Evolutionary conservation across 371 early-diverging fungal species (phyloP), one percentile per base, ranked within the genome.

Genomic region (Batrachochytrium dendrobatidis): DNA sequence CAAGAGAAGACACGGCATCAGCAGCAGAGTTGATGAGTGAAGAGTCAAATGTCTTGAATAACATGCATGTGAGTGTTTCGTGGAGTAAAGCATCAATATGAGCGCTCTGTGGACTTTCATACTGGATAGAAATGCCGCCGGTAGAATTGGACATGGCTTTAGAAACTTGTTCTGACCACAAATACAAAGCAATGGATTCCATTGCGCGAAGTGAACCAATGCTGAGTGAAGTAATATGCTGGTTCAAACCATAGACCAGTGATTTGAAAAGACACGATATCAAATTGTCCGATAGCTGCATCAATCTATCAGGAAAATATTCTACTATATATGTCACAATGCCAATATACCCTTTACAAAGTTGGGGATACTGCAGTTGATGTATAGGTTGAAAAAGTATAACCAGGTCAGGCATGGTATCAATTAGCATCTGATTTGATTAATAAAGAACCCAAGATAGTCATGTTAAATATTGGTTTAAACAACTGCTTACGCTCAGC

Each of bases 281-380:
- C 17, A 86, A 64, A 1, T 72, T 69, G 17, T 66, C 45, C 7
- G 88, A 84, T 7, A 87, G 56, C 18, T 69, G 73, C 0, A 71
- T 66, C 29, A 90, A 65, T 48, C 80, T 82, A 24, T 83, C 83
- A 5, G 87, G 86, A 64, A 84, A 87, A 17, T 77, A 76, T 51
- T 83, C 83, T 18, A 87, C 76, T 35, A 86, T 62, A 61, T 83
- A 71, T 18, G 83, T 74, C 34, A 87, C 82, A 50, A 90, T 67
- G 44, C 74, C 71, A 39, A 86, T 78, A 65, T 87, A 87, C 48
- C 84, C 77, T 43, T 75, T 79, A 54, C 88, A 86, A 7, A 90
- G 58, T 24, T 73, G 61, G 1, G 90, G 88, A 54, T 83, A 82
- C 86, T 86, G 67, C 39, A 7, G 22, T 5, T 8, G 31, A 53